These are phyloP conservation scores for Salvia miltiorrhiza DNA, from an alignment of 257 asterid species.

Conservation along the genomic window DNA sequence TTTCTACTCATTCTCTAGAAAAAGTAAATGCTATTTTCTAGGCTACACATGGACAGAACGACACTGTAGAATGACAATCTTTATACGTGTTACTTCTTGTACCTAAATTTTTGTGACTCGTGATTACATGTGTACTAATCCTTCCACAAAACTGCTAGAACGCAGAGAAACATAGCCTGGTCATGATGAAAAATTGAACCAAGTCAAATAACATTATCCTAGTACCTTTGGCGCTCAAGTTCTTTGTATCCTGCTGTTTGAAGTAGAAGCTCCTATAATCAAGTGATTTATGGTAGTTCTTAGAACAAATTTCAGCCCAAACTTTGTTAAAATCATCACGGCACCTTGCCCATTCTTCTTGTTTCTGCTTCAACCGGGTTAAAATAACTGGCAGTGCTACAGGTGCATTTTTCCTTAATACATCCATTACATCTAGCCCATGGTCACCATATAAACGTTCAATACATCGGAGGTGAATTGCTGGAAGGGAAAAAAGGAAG, in stretches of 20 bases:
- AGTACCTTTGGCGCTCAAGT: slow-evolving; percentile 88
- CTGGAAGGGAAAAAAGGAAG: slow-evolving; percentile 30
- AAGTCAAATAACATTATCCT: slow-evolving; percentile 23
- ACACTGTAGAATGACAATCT: background rate
- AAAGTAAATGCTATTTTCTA: slow-evolving; percentile 1
- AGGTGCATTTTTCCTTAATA: slow-evolving; percentile 74
- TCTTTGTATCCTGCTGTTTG: slow-evolving; percentile 95
- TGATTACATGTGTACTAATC: slow-evolving; percentile 9
- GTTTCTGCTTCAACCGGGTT: slow-evolving; percentile 92
- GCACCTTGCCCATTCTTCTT: slow-evolving; percentile 94
- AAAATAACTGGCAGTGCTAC: slow-evolving; percentile 85
- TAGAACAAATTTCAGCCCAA: slow-evolving; percentile 91
- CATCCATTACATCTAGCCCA: slow-evolving; percentile 96
- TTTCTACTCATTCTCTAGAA: background rate
- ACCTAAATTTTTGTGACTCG: background rate
- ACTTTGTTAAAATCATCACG: slow-evolving; percentile 92
- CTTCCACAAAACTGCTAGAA: background rate
- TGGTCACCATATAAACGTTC: slow-evolving; percentile 98
- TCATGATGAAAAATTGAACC: slow-evolving; percentile 22
- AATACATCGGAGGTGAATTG: slow-evolving; percentile 84
- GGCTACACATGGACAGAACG: background rate
- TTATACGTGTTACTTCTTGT: slow-evolving; percentile 3
- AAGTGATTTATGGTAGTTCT: slow-evolving; percentile 92
- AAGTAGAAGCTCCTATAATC: slow-evolving; percentile 96
- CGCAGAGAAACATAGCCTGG: slow-evolving; percentile 17